A percentile compares a stretch with the other conserved stretches of the same genome.
These are phyloP conservation scores for Penicillium diatomitis DNA, from an alignment of 495 filamentous ascomycete genomes.

Conservation along the genomic window DNA sequence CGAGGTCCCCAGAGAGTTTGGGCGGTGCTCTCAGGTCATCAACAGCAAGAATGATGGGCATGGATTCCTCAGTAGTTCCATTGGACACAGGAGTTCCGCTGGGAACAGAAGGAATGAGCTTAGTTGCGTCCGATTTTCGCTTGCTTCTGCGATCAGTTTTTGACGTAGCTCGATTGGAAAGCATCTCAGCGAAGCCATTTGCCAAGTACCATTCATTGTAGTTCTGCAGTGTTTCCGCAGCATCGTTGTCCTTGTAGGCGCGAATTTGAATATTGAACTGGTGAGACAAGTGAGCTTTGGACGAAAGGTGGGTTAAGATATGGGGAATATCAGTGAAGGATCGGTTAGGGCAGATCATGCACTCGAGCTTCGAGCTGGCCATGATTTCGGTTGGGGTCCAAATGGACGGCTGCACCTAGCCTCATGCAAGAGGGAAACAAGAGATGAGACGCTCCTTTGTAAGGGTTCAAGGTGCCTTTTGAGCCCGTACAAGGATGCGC, in stretches of 20 bases:
- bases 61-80: no score
- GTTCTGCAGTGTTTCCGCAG: constrained; percentile 39
- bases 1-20: no score
- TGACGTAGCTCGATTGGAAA: constrained; percentile 59
- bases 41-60: no score
- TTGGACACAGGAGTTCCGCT: no score
- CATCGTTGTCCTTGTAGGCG: constrained; percentile 44
- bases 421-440: constrained; percentile 16
- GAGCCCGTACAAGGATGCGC: constrained; percentile 1
- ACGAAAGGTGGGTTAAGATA: constrained; percentile 76
- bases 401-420: constrained; percentile 12
- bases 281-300: constrained; percentile 72
- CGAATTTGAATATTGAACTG: constrained; percentile 64
- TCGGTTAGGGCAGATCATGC: constrained; percentile 68
- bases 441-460: not conserved
- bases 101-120: no score
- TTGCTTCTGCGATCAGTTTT: constrained; percentile 58
- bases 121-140: constrained; percentile 10
- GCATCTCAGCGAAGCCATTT: constrained; percentile 54
- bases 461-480: not conserved
- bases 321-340: constrained; percentile 88
- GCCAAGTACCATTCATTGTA: constrained; percentile 64
- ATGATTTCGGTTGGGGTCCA: constrained; percentile 19
- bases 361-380: constrained; percentile 55
- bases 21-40: no score